A percentile compares a stretch with the other conserved stretches of the same genome.
phyloP scores from a whole-genome alignment of 1,284 basidiomycete species.

The Fomitiporia mediterranea region DNA sequence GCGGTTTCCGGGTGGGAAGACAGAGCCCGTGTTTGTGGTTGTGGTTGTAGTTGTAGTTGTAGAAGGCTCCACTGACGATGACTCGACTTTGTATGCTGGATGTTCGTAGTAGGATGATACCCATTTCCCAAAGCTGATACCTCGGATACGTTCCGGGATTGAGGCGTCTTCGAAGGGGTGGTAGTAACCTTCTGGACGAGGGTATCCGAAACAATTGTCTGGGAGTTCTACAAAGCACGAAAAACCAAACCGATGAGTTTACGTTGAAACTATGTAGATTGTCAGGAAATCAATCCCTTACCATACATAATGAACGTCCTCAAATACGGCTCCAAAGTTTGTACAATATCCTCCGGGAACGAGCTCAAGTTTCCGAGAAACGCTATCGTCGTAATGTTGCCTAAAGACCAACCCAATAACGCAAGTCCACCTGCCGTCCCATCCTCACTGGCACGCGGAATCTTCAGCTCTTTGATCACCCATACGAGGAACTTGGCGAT shows the following conservation, averaged over 20 bases:
- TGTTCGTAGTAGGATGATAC: constrained; percentile 14
- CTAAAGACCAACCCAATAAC: constrained; percentile 18
- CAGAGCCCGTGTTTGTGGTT: background rate
- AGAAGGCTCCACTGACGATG: background rate
- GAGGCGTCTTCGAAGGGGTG: constrained; percentile 12
- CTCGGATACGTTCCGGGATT: constrained; percentile 6
- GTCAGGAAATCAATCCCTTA: too few species aligned
- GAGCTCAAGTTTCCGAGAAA: constrained; percentile 7
- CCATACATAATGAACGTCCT: constrained; percentile 18
- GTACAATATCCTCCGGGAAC: background rate
- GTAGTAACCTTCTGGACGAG: constrained; percentile 13
- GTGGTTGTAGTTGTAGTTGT: too few species aligned
- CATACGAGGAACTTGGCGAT: constrained; percentile 19
- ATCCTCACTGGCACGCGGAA: background rate
- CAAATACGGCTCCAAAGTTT: constrained; percentile 8
- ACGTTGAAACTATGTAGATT: background rate
- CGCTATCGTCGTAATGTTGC: constrained; percentile 14
- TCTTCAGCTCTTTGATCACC: constrained; percentile 12
- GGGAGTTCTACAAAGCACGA: constrained; percentile 5
- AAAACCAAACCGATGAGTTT: background rate
- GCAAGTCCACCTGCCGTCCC: constrained; percentile 13
- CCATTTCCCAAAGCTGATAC: constrained; percentile 8
- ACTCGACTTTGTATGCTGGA: constrained; percentile 5
- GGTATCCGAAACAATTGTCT: constrained; percentile 7
- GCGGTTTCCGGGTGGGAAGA: background rate